A percentile compares a stretch with the other conserved stretches of the same genome.
phyloP scores from a whole-genome alignment of 352 stramenopile genomes.

The Plasmopara muralis region DNA sequence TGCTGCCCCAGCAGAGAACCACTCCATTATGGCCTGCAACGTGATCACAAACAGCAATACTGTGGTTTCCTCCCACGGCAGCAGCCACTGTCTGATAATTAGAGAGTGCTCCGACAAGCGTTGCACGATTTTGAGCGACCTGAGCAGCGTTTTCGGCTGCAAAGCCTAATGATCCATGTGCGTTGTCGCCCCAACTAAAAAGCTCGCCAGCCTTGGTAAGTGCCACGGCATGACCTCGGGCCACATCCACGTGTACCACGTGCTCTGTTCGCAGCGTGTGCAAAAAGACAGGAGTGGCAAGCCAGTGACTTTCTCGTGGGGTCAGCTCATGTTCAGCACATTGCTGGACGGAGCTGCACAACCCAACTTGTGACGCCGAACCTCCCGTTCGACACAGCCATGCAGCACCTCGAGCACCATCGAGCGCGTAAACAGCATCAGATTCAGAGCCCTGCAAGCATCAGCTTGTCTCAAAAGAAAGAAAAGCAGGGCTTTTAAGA shows the following conservation, averaged over 20 bases:
- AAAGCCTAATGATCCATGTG: constrained; percentile 79
- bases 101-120: constrained; percentile 42
- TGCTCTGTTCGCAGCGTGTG: constrained; percentile 55
- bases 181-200: constrained; percentile 93
- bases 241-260: constrained; percentile 43
- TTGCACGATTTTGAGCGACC: constrained; percentile 47
- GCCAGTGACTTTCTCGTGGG: constrained; percentile 55
- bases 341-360: constrained; percentile 39
- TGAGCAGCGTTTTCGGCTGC: constrained; percentile 33
- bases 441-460: constrained; percentile 44
- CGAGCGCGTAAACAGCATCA: constrained; percentile 66
- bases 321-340: constrained; percentile 39
- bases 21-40: constrained; percentile 59
- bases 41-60: constrained; percentile 55
- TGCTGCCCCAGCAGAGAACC: constrained; percentile 71
- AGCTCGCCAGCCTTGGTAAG: constrained; percentile 81
- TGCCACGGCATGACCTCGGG: constrained; percentile 56
- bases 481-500: background rate
- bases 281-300: constrained; percentile 62
- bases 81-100: constrained; percentile 55
- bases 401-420: constrained; percentile 37
- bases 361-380: constrained; percentile 51
- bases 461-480: constrained; percentile 5
- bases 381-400: constrained; percentile 77
- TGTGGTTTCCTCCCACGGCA: constrained; percentile 56